Evolutionary conservation across 75 land plant genomes (phyloP), one percentile per base, ranked within the genome.

Genomic region (Isoetes taiwanensis): DNA sequence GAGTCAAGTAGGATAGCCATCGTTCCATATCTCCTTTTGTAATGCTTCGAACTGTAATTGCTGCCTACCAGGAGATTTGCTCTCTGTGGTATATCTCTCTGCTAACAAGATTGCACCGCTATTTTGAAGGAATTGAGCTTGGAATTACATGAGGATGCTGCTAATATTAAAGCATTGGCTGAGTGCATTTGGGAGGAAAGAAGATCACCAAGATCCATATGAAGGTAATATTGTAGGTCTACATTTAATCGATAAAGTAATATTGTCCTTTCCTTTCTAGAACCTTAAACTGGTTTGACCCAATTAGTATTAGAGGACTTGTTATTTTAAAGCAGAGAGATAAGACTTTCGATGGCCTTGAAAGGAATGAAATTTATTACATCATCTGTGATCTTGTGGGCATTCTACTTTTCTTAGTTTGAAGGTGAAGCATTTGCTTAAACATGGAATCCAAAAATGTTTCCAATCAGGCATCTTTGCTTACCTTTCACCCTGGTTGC

Each of bases 61-160:
- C 70, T 37, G 74, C 85, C 5, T 85, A n/a, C 95, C 98, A 0
- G 79, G 64, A 27, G 98, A 93, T 69, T 71, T 93, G 63, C 71
- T 93, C 34, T 42, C 95, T 0, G 74, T 74, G 2, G 95, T 93
- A 14, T 81, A 87, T 56, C 76, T 93, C 27, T 69, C 88, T 16
- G 95, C 85, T 19, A 93, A 93, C 34, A 81, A 59, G 64, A 77
- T 93, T 57, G 85, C 89, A 0, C 75, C 98, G 9, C 73, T 94
- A 0, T n/a, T 83, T 86, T 43, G 81, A 93, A 31, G 98, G 98
- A 0, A 43, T 84, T 25, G 95, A 93, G 76, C 81, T 93, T 11
- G 98, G 98, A 20, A 83, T 93, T 46, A n/a, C n/a, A n/a, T n/a
- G 98, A 94, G 28, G 98, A 93, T 42, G 83, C 98, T 8, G 38